Evolutionary conservation across 768 basidiomycete species (phyloP).

Genomic region (Agrocybe praecox): DNA sequence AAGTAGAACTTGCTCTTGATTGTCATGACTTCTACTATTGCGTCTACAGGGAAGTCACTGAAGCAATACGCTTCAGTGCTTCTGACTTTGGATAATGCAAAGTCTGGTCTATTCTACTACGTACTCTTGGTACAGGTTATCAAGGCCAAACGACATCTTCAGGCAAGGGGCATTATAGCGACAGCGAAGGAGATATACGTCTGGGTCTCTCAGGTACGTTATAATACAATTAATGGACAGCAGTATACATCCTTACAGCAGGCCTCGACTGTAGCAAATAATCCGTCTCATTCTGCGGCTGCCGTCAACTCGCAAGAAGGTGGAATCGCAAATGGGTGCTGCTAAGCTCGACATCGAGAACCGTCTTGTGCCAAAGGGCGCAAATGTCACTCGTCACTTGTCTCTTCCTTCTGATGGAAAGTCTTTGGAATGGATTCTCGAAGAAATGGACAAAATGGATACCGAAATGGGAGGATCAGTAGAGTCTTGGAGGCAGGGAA

Average conservation of each 20-base stretch:
- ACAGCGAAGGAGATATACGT: conserved; percentile 54
- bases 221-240: too few relatives aligned
- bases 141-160: conserved; percentile 61
- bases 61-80: conserved; percentile 16
- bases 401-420: conserved; percentile 66
- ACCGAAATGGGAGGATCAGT: conserved; percentile 42
- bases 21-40: conserved; percentile 18
- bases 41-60: conserved; percentile 13
- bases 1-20: conserved; percentile 3
- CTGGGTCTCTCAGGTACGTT: conserved; percentile 52
- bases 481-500: conserved; percentile 67
- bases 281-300: conserved; percentile 61
- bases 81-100: conserved; percentile 47
- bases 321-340: conserved; percentile 63
- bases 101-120: conserved; percentile 62
- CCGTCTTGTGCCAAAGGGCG: conserved; percentile 67
- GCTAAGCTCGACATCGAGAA: conserved; percentile 68
- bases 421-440: conserved; percentile 70
- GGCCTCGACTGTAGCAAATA: conserved; percentile 41
- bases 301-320: conserved; percentile 60
- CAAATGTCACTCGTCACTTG: conserved; percentile 65
- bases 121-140: conserved; percentile 51
- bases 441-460: conserved; percentile 85
- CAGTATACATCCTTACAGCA: background rate
- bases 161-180: conserved; percentile 58